Evolutionary conservation across 805 yeast genomes (phyloP).

Genomic region (Pichia pseudocactophila): DNA sequence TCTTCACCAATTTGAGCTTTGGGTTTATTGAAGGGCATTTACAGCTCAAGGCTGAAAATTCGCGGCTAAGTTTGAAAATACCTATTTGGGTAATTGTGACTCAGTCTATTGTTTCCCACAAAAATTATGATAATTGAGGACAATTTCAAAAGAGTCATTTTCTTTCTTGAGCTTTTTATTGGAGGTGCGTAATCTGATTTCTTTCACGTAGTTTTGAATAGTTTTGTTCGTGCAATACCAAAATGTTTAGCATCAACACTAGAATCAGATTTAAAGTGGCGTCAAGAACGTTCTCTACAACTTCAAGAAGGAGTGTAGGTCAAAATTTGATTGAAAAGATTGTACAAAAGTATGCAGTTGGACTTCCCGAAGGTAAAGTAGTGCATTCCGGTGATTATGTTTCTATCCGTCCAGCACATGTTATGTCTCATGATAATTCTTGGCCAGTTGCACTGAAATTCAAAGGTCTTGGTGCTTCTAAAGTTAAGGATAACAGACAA

Average conservation of each 20-base stretch:
- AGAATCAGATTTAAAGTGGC: conserved; percentile 2
- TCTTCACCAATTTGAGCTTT: too few relatives aligned
- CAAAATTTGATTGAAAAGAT: conserved; percentile 95
- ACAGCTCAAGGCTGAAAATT: too few relatives aligned
- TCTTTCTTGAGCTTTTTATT: background rate
- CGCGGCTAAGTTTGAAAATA: too few relatives aligned
- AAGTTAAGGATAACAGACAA: conserved; percentile 78
- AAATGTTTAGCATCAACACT: conserved; percentile 5
- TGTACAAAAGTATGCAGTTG: conserved; percentile 88
- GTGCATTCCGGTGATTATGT: conserved; percentile 93
- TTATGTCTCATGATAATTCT: conserved; percentile 98
- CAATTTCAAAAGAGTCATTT: background rate
- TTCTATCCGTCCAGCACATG: conserved; percentile 88
- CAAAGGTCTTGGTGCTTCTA: conserved; percentile 85
- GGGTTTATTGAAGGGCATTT: too few relatives aligned
- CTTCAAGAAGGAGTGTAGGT: conserved; percentile 28
- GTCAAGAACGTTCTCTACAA: conserved; percentile 15
- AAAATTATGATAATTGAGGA: too few relatives aligned
- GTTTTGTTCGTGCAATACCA: background rate
- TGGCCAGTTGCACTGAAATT: conserved; percentile 99
- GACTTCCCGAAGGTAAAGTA: conserved; percentile 60
- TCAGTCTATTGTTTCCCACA: too few relatives aligned
- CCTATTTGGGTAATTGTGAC: too few relatives aligned
- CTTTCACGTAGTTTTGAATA: background rate
- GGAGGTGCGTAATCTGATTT: background rate